Evolutionary conservation across 805 yeast species (phyloP).

Genomic region (Spathaspora sp.): DNA sequence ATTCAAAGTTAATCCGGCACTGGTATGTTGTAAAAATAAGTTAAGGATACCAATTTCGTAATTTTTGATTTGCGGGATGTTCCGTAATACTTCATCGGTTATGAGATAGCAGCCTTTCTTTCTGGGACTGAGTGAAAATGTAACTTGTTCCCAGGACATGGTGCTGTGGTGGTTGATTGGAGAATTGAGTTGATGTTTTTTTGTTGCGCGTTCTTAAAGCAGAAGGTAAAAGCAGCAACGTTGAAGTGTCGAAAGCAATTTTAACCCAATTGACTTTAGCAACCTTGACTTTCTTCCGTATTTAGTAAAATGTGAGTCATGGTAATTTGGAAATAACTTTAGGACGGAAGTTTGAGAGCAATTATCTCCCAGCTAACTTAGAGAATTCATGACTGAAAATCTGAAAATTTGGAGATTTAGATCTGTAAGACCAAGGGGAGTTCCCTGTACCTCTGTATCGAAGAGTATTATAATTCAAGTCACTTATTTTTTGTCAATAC

Average conservation of each 20-base stretch:
- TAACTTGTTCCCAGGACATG: constrained; percentile 56
- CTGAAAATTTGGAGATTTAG: no score
- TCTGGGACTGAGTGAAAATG: constrained; percentile 52
- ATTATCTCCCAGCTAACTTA: no score
- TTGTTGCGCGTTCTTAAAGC: not conserved
- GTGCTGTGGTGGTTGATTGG: constrained; percentile 11
- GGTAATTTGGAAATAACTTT: no score
- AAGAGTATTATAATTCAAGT: not conserved
- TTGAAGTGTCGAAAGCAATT: not conserved
- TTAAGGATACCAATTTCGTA: constrained; percentile 63
- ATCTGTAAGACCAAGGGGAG: no score
- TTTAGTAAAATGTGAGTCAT: not conserved
- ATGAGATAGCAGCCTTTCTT: constrained; percentile 68
- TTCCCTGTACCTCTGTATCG: no score
- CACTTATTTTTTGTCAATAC: no score
- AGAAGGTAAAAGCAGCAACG: no score
- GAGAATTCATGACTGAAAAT: no score
- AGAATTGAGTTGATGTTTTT: not conserved
- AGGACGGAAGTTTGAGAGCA: no score
- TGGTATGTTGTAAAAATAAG: constrained; percentile 73
- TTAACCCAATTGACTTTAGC: not conserved
- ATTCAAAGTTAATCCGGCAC: constrained; percentile 72
- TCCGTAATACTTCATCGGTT: constrained; percentile 57
- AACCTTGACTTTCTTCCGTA: not conserved
- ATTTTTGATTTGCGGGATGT: constrained; percentile 56